Evolutionary conservation across 495 filamentous ascomycete genomes (phyloP).

Genomic region (Aspergillus ellipticus): DNA sequence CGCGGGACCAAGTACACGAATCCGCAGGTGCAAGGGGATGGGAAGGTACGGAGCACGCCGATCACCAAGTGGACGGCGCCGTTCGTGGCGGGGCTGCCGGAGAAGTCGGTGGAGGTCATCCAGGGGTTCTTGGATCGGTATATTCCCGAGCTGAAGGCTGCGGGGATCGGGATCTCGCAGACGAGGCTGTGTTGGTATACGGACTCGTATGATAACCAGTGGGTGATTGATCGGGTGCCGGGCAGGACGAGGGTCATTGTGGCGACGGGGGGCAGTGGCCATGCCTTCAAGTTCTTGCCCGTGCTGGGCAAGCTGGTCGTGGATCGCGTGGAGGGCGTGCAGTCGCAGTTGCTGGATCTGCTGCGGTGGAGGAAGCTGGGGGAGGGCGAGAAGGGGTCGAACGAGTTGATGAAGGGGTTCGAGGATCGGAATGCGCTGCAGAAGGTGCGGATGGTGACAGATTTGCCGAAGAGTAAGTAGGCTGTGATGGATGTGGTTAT

Average conservation of each 20-base stretch:
- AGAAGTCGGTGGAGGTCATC: constrained; percentile 16
- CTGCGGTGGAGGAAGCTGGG: background rate
- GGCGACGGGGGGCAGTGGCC: constrained; percentile 71
- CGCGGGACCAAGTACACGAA: constrained; percentile 42
- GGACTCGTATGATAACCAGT: constrained; percentile 66
- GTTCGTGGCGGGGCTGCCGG: constrained; percentile 14
- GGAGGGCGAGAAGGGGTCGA: background rate
- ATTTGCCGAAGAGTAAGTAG: background rate
- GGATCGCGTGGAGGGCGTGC: constrained; percentile 48
- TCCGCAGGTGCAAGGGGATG: constrained; percentile 23
- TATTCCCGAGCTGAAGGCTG: constrained; percentile 28
- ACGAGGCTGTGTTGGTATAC: constrained; percentile 80
- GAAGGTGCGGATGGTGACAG: background rate
- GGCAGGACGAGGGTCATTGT: constrained; percentile 56
- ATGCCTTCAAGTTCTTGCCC: constrained; percentile 78
- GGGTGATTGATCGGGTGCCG: constrained; percentile 64
- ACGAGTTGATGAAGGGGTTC: background rate
- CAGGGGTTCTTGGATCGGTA: constrained; percentile 30
- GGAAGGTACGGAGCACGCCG: constrained; percentile 32
- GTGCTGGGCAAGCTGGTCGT: constrained; percentile 68
- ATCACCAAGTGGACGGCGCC: constrained; percentile 27
- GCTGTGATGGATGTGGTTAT: too few species aligned
- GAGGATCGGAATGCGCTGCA: background rate
- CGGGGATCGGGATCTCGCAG: constrained; percentile 29
- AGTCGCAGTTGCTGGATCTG: background rate